A percentile compares a stretch with the other conserved stretches of the same genome.
These are phyloP conservation scores for Umbelopsis sp. DNA, from an alignment of 192 early-diverging fungal species.

Conservation along the genomic window DNA sequence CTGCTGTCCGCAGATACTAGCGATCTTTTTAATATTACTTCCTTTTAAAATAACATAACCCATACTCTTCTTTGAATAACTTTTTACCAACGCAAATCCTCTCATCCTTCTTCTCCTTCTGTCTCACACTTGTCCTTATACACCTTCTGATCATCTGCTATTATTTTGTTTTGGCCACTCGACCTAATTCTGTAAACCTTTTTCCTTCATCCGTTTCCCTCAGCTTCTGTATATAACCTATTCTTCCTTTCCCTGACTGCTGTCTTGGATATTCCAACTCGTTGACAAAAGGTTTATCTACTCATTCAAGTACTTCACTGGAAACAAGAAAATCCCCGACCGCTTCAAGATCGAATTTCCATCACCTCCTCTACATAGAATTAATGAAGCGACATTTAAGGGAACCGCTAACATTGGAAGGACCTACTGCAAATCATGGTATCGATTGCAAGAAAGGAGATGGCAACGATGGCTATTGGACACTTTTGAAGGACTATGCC, in stretches of 20 bases:
- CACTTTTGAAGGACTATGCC: conserved; percentile 10
- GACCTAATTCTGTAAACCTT: neutral
- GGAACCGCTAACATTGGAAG: neutral
- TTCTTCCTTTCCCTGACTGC: neutral
- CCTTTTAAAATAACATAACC: neutral
- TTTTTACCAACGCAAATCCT: too few relatives aligned
- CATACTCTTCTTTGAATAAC: neutral
- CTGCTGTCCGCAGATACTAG: too few relatives aligned
- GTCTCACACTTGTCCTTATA: neutral
- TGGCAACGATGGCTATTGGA: conserved; percentile 7
- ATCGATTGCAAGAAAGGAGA: neutral
- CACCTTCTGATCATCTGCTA: neutral
- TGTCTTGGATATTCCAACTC: neutral
- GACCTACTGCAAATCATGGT: neutral
- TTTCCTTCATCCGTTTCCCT: neutral
- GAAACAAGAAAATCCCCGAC: conserved; percentile 13
- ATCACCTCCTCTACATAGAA: neutral
- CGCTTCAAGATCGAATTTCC: neutral
- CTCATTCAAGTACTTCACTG: neutral
- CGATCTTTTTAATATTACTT: neutral
- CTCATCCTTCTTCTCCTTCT: too few relatives aligned
- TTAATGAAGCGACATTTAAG: conserved; percentile 2
- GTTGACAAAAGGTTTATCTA: neutral
- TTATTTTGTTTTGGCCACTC: neutral
- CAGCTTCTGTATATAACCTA: neutral